Evolutionary conservation across 768 basidiomycete genomes (phyloP).

Genomic region (Leccinum variicolor): DNA sequence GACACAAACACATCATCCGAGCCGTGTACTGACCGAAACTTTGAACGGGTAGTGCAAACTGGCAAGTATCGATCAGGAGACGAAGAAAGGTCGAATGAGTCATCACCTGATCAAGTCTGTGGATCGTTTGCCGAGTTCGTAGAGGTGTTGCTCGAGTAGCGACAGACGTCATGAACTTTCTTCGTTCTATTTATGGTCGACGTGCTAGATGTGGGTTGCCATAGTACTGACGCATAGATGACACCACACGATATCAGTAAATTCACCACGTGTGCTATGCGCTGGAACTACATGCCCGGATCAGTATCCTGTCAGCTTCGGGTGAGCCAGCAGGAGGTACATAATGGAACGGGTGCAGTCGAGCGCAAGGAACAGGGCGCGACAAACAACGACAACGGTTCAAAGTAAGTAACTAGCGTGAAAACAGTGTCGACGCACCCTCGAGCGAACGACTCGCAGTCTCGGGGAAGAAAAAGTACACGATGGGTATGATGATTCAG

Average conservation of each 20-base stretch:
- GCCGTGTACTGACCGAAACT: not conserved
- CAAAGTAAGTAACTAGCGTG: no score
- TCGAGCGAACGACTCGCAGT: conserved; percentile 58
- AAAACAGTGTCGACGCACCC: conserved; percentile 28
- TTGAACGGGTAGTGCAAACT: conserved; percentile 46
- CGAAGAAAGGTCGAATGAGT: conserved; percentile 38
- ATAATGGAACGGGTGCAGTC: no score
- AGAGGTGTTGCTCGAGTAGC: conserved; percentile 36
- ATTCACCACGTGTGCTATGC: not conserved
- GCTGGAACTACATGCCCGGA: not conserved
- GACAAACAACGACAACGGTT: no score
- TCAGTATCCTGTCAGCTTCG: conserved; percentile 42
- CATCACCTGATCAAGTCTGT: conserved; percentile 50
- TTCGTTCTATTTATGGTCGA: no score
- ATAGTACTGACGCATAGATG: no score
- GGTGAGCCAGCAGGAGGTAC: conserved; percentile 41
- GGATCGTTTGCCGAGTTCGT: conserved; percentile 55
- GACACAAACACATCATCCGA: no score
- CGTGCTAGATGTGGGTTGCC: no score
- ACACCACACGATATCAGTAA: not conserved
- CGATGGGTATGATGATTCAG: conserved; percentile 55
- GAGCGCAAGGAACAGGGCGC: no score
- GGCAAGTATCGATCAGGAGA: conserved; percentile 68
- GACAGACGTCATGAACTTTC: no score
- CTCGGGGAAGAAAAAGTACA: conserved; percentile 62